phyloP scores from a whole-genome alignment of 2,329 filamentous ascomycete species.

The Fusarium sp. region DNA sequence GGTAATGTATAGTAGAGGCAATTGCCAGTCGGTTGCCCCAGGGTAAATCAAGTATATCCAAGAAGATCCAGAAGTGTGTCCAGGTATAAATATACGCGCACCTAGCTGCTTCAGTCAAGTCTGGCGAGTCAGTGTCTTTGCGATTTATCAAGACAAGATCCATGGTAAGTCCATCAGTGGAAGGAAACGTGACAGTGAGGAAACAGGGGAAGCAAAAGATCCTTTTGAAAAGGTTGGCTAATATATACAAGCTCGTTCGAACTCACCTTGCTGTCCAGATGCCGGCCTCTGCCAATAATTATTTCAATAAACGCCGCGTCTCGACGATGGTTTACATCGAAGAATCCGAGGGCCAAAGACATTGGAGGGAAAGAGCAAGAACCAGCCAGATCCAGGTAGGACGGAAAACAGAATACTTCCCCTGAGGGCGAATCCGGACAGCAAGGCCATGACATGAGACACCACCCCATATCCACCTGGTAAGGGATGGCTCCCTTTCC shows the following conservation, averaged over 20 bases:
- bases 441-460: constrained; percentile 46
- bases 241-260: constrained; percentile 63
- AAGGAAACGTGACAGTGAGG: constrained; percentile 14
- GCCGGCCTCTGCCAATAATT: constrained; percentile 50
- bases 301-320: constrained; percentile 41
- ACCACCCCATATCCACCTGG: constrained; percentile 43
- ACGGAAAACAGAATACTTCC: constrained; percentile 47
- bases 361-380: constrained; percentile 42
- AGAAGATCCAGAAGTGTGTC: constrained; percentile 18
- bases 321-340: constrained; percentile 41
- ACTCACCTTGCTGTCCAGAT: constrained; percentile 67
- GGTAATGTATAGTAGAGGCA: constrained; percentile 1
- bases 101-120: constrained; percentile 44
- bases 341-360: constrained; percentile 43
- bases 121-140: constrained; percentile 44
- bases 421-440: constrained; percentile 50
- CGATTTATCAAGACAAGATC: constrained; percentile 38
- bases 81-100: constrained; percentile 12
- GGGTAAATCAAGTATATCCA: constrained; percentile 20
- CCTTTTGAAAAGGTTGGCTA: constrained; percentile 57
- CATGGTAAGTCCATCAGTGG: constrained; percentile 39
- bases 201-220: constrained; percentile 38
- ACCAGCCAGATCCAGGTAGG: constrained; percentile 46
- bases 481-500: constrained; percentile 38
- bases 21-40: constrained; percentile 27